Base-by-base conservation (phyloP, 306 rosid species). In the Crotalaria pallida region DNA sequence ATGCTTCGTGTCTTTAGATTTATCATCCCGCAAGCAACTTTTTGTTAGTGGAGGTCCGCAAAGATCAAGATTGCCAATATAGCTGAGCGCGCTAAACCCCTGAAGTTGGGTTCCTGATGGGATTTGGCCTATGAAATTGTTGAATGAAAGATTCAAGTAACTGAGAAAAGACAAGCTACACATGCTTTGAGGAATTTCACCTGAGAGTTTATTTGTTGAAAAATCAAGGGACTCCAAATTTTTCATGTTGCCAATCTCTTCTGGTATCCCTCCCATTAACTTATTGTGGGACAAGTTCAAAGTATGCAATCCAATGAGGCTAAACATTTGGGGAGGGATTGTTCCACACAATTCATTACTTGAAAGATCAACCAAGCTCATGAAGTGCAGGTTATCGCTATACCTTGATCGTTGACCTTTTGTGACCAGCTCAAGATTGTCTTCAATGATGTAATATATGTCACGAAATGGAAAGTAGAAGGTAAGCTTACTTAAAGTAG, bases 171-270 rank as follows among this genome's bases (percentile, higher is more conserved):
- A 57, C 1, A 71, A 33, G 0, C 6, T 16, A 8, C 71, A 38
- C 69, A 83, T 62, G 38, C 59, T 41, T 1, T 15, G 23, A 22
- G 84, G 84, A 10, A 83, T 83, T 57, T 78, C 43, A 5, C 84
- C 80, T 0, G 31, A 50, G 0, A 83, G 50, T n/a, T 36, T 8
- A 43, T 79, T 76, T 1, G 10, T 22, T 19, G 82, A 79, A 1
- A 76, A 31, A 43, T 83, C 81, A 40, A 83, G 74, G n/a, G 81
- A 71, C 31, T 83, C 79, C 29, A 79, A 7, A 10, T 33, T 33
- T 36, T 36, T 11, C 43, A 36, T 36, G 43, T 36, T 36, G 43
- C 43, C 43, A 2, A 36, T 36, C 13, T 36, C 43, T 36, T 9
- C 12, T 36, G 13, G 43, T 36, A 36, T 36, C 43, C 43, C 12